Conservation (phyloP, 106 monocot genomes). For the Phalaenopsis aphrodite region DNA sequence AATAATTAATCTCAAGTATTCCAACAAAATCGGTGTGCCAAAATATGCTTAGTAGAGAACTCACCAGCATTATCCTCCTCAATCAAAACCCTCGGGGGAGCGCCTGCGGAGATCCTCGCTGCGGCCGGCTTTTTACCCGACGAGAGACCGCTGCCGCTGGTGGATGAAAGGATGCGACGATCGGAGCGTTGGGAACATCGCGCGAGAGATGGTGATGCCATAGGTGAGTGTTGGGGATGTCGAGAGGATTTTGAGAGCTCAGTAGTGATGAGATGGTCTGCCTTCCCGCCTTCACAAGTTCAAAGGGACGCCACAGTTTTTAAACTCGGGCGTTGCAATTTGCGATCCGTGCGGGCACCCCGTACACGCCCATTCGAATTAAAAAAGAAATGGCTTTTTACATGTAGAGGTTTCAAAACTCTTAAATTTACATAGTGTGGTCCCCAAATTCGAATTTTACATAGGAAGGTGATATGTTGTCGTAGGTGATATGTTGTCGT, state of each 20-base stretch:
- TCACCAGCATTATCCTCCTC: not conserved
- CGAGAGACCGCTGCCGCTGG: not conserved
- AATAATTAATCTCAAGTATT: not conserved
- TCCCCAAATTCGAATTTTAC: no score
- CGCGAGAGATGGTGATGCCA: not conserved
- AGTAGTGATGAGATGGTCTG: not conserved
- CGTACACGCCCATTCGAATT: no score
- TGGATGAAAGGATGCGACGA: not conserved
- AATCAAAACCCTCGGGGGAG: not conserved
- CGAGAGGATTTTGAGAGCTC: not conserved
- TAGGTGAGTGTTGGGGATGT: not conserved
- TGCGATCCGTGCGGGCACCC: no score
- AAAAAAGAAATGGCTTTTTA: no score
- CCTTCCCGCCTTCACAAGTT: not conserved
- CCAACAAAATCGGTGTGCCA: not conserved
- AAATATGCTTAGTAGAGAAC: not conserved
- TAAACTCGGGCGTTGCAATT: no score
- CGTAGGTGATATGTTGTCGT: no score
- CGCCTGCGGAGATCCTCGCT: not conserved
- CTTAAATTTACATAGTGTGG: no score
- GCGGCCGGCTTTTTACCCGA: not conserved
- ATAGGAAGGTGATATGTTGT: no score
- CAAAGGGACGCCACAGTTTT: no score
- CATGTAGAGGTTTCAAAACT: no score
- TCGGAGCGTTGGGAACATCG: not conserved